These are phyloP conservation scores for Didymella pomorum DNA, from an alignment of 2,329 filamentous ascomycete genomes.

Conservation along the genomic window DNA sequence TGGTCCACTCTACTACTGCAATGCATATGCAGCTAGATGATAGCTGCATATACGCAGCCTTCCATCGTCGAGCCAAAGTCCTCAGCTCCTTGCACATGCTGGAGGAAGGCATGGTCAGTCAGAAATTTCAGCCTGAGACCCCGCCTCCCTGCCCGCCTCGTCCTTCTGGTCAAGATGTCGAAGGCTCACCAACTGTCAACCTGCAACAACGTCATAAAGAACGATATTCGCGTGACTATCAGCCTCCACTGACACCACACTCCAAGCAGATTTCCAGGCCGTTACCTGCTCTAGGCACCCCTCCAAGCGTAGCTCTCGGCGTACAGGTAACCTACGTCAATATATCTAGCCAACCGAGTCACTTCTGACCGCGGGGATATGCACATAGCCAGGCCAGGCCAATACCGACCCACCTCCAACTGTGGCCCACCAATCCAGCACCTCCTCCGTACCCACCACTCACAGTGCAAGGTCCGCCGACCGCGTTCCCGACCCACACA, in stretches of 20 bases:
- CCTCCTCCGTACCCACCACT: constrained; percentile 29
- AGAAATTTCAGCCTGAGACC: constrained; percentile 31
- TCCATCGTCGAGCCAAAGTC: constrained; percentile 38
- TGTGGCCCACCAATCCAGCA: constrained; percentile 37
- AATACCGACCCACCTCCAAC: constrained; percentile 34
- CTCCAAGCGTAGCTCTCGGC: constrained; percentile 18
- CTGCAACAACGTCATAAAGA: not conserved
- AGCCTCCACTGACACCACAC: not conserved
- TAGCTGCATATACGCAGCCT: constrained; percentile 43
- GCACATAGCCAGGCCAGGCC: constrained; percentile 34
- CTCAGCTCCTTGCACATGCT: constrained; percentile 32
- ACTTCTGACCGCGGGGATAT: constrained; percentile 35
- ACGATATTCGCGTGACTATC: not conserved
- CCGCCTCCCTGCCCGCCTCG: constrained; percentile 28
- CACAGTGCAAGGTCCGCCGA: constrained; percentile 36
- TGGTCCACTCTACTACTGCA: constrained; percentile 38
- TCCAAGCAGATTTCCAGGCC: not conserved
- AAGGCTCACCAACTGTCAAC: not conserved
- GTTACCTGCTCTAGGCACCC: constrained; percentile 1
- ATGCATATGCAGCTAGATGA: constrained; percentile 51
- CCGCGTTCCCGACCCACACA: constrained; percentile 47
- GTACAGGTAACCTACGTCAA: constrained; percentile 27
- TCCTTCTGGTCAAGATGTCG: constrained; percentile 5
- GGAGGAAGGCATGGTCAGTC: constrained; percentile 19
- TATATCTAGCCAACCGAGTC: constrained; percentile 30